A percentile compares a stretch with the other conserved stretches of the same genome.
Evolutionary conservation across 2,329 filamentous ascomycete genomes (phyloP).

Genomic region (Acephala macrosclerotiorum): DNA sequence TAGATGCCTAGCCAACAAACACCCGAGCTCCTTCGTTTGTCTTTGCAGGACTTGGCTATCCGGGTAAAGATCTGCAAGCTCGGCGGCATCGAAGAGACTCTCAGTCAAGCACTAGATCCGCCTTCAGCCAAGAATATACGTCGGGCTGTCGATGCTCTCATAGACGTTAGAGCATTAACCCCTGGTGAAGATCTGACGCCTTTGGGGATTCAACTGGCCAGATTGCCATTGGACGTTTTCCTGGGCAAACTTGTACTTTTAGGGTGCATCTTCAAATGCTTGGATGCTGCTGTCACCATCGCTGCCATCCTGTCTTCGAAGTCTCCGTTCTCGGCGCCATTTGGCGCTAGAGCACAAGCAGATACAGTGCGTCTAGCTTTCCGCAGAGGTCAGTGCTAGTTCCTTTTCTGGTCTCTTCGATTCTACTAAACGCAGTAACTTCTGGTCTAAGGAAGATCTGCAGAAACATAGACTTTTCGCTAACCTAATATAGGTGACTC

Average conservation of each 20-base stretch:
- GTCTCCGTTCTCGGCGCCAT: conserved; percentile 88
- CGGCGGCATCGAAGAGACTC: conserved; percentile 88
- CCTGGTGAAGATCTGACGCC: conserved; percentile 83
- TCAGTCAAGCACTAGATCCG: conserved; percentile 87
- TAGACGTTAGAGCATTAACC: conserved; percentile 92
- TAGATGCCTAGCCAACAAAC: conserved; percentile 89
- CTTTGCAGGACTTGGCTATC: conserved; percentile 92
- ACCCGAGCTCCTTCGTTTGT: conserved; percentile 93
- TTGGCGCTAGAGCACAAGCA: conserved; percentile 83
- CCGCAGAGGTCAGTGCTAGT: conserved; percentile 61
- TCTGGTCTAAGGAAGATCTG: background rate
- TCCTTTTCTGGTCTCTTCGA: conserved; percentile 1
- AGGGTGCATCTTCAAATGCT: conserved; percentile 85
- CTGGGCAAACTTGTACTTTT: conserved; percentile 92
- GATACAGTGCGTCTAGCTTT: conserved; percentile 82
- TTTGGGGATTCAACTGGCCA: conserved; percentile 85
- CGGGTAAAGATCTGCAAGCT: conserved; percentile 98
- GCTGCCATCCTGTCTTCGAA: conserved; percentile 95
- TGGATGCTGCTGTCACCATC: conserved; percentile 90
- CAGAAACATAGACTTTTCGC: conserved; percentile 31
- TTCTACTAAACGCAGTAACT: background rate
- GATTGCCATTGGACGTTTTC: conserved; percentile 91
- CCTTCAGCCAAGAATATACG: conserved; percentile 92
- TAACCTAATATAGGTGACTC: conserved; percentile 83
- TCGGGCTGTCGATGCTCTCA: conserved; percentile 87